Base-by-base conservation (phyloP, 164 flowering plant species). In the Aristolochia contorta region DNA sequence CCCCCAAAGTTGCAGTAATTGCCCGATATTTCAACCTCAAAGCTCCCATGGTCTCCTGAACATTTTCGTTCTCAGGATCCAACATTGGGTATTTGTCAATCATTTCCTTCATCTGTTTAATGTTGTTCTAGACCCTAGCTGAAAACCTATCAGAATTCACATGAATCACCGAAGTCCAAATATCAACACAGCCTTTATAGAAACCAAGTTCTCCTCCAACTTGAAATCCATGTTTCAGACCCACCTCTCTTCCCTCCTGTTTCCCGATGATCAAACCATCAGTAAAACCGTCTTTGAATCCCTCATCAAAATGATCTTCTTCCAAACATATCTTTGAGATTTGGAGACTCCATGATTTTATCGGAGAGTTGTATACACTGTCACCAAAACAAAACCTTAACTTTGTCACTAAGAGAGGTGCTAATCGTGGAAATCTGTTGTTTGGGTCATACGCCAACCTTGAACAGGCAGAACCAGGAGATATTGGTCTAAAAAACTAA, bases 181-280 rank as follows among this genome's bases (percentile, higher is more conserved):
- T 74, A 51, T 80, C 80, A 13, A 83, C 62, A 67, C 87, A 83
- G 23, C 97, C 91, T 33, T 66, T 62, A 72, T 90, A 90, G 58
- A 86, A 91, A 19, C 96, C 96, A 54, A 88, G 60, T 65, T 88
- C 91, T 59, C 83, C 90, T 14, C 97, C 86, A 0, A 69, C 60
- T 71, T 85, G 77, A 51, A 90, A 90, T 24, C 97, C 97, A 19
- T 45, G 37, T 65, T 81, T 82, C 6, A 90, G 66, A n/a, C 97
- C 95, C 49, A 83, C 82, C 56, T 83, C 76, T 19, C 65, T 63
- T 7, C 78, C 93, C 56, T 87, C 96, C 45, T 86, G 74, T 65
- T 77, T 74, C 6, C 94, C 96, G 0, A 82, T 56, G 33, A 46
- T 50, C 57, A 84, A 30, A 1, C 91, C 95, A 19, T 85, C 80